These are phyloP conservation scores for Thraustochytrium striatum DNA, from an alignment of 352 stramenopile genomes.

Conservation along the genomic window DNA sequence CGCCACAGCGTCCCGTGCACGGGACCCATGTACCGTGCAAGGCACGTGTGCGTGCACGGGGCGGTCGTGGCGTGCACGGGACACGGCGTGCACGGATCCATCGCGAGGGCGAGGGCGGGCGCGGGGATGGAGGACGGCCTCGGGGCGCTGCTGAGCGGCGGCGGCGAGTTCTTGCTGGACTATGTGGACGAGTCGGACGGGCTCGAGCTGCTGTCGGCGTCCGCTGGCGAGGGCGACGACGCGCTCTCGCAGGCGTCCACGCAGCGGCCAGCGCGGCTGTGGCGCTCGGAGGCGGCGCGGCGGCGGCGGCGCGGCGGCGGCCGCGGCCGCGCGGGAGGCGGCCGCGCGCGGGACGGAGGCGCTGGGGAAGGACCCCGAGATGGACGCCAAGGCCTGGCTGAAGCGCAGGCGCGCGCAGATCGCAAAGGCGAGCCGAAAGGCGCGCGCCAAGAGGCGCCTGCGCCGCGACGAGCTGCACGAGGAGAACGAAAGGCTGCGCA, in stretches of 20 bases:
- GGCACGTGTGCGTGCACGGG: too few species aligned
- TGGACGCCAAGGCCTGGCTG: constrained; percentile 35
- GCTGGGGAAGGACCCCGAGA: not conserved
- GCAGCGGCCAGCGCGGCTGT: too few species aligned
- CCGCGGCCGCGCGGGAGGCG: too few species aligned
- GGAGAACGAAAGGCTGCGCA: constrained; percentile 34
- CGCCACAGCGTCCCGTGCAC: too few species aligned
- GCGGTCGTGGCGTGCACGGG: too few species aligned
- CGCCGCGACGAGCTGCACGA: constrained; percentile 13
- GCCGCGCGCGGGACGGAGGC: not conserved
- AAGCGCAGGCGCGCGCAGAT: constrained; percentile 38
- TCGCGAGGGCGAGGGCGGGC: too few species aligned
- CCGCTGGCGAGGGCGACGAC: not conserved
- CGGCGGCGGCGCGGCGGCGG: too few species aligned
- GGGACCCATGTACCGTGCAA: too few species aligned
- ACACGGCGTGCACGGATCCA: too few species aligned
- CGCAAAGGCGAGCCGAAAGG: constrained; percentile 25
- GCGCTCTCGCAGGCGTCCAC: not conserved
- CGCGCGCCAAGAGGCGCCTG: constrained; percentile 11
- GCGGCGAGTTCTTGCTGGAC: not conserved
- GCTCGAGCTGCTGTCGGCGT: not conserved
- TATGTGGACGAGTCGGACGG: not conserved
- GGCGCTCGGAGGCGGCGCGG: too few species aligned
- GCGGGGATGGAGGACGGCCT: too few species aligned
- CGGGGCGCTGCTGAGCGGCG: too few species aligned